These are phyloP conservation scores for Backusella luteola DNA, from an alignment of 192 early-diverging fungal genomes.

Conservation along the genomic window DNA sequence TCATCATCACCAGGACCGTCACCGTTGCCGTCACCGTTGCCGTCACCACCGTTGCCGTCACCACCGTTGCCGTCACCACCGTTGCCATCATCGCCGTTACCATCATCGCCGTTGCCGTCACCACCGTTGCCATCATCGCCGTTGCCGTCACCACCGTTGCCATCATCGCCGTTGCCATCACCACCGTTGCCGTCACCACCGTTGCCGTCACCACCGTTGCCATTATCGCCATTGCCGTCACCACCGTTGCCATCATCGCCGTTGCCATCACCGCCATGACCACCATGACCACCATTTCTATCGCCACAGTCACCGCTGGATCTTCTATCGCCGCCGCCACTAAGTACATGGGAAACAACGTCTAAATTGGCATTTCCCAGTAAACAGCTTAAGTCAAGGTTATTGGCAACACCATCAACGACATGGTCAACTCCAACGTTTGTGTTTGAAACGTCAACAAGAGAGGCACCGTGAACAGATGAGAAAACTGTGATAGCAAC, in stretches of 20 bases:
- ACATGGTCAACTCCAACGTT: background rate
- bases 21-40: background rate
- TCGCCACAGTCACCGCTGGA: background rate
- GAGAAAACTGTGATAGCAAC: background rate
- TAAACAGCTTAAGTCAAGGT: background rate
- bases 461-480: background rate
- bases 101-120: background rate
- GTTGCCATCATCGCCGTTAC: background rate
- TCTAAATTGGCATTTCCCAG: background rate
- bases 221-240: background rate
- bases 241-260: background rate
- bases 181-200: background rate
- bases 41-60: background rate
- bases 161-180: background rate
- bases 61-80: background rate
- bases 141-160: background rate
- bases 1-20: background rate
- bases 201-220: background rate
- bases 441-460: background rate
- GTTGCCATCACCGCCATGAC: background rate
- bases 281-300: background rate
- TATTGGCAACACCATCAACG: background rate
- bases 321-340: background rate
- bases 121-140: background rate
- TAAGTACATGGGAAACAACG: background rate